phyloP scores from a whole-genome alignment of 192 early-diverging fungal species.

The Coemansia sp. region DNA sequence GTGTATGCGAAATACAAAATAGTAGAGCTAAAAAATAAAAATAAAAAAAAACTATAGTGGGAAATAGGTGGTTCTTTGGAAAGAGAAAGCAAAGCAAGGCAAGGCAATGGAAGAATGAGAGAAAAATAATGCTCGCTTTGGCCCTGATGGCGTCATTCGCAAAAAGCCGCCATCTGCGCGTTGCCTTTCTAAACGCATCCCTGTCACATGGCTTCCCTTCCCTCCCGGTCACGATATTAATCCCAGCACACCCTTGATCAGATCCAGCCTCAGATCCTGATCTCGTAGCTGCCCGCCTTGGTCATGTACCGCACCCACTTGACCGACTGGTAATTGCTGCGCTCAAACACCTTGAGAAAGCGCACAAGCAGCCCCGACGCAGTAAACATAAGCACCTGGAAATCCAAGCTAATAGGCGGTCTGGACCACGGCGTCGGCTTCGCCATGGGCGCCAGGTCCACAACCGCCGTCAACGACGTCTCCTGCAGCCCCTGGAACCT shows the following conservation, averaged over 20 bases:
- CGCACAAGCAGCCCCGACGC: slow-evolving; percentile 93
- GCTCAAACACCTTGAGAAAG: slow-evolving; percentile 98
- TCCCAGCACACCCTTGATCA: too few species aligned
- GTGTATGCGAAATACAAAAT: not conserved
- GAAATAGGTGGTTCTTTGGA: too few species aligned
- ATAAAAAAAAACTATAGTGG: not conserved
- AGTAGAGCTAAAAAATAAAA: not conserved
- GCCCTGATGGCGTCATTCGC: too few species aligned
- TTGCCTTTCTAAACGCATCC: too few species aligned
- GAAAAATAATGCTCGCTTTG: not conserved
- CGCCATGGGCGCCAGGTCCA: slow-evolving; percentile 77
- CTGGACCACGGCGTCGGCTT: slow-evolving; percentile 88
- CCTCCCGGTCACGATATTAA: too few species aligned
- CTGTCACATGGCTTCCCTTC: not conserved
- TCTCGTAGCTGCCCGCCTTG: slow-evolving; percentile 65
- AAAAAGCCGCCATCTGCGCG: too few species aligned
- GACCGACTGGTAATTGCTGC: slow-evolving; percentile 91
- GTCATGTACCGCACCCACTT: slow-evolving; percentile 99
- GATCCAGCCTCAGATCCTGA: slow-evolving; percentile 29
- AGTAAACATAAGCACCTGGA: slow-evolving; percentile 92
- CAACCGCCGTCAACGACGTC: slow-evolving; percentile 75
- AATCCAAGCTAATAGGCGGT: slow-evolving; percentile 91
- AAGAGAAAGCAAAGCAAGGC: not conserved
- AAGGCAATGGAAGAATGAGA: not conserved
- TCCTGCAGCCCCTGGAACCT: slow-evolving; percentile 91